A percentile compares a stretch with the other conserved stretches of the same genome.
phyloP scores from a whole-genome alignment of 495 filamentous ascomycete species.

The Hypoxylon fuscum region DNA sequence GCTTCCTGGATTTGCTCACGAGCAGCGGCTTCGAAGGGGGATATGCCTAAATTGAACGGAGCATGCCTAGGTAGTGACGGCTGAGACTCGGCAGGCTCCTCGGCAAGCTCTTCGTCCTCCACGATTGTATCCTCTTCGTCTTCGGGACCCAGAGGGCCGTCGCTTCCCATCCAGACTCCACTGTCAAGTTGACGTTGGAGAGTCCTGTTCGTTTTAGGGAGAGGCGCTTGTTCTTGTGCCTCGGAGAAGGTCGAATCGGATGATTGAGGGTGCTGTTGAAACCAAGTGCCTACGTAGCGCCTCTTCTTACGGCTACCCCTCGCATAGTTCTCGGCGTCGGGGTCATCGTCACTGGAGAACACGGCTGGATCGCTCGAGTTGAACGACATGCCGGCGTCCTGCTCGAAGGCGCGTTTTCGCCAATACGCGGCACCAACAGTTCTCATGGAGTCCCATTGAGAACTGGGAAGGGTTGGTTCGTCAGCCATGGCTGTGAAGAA shows the following conservation, averaged over 20 bases:
- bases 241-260: constrained; percentile 54
- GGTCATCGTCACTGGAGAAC: constrained; percentile 83
- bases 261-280: constrained; percentile 62
- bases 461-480: constrained; percentile 56
- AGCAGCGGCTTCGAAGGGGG: constrained; percentile 46
- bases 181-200: constrained; percentile 77
- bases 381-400: constrained; percentile 37
- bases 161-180: constrained; percentile 83
- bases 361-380: constrained; percentile 76
- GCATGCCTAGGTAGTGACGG: constrained; percentile 33
- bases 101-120: constrained; percentile 38
- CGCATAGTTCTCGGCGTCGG: constrained; percentile 74
- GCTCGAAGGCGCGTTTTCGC: constrained; percentile 54
- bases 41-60: constrained; percentile 19
- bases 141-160: constrained; percentile 56
- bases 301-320: constrained; percentile 65
- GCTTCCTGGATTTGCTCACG: constrained; percentile 59
- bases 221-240: constrained; percentile 36
- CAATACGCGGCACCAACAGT: no score
- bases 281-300: constrained; percentile 77
- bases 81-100: constrained; percentile 31
- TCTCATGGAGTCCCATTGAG: constrained; percentile 44
- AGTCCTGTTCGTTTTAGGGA: constrained; percentile 57
- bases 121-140: constrained; percentile 46
- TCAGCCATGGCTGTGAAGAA: constrained; percentile 52